These are phyloP conservation scores for Mortierella polycephala DNA, from an alignment of 371 early-diverging fungal genomes.

Conservation along the genomic window DNA sequence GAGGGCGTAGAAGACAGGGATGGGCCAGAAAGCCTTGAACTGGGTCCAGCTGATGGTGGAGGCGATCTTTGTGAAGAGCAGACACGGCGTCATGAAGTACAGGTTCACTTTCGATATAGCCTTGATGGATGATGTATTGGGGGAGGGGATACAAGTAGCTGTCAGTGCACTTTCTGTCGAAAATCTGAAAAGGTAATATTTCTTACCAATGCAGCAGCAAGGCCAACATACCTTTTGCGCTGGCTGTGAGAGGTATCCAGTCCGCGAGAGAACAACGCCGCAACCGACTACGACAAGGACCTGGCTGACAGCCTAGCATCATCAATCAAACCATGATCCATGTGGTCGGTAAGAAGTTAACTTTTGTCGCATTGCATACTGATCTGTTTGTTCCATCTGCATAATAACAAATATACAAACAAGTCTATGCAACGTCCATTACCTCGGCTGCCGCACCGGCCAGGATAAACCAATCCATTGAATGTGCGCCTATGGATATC, in stretches of 20 bases:
- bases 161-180: neutral
- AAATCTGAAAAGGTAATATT: neutral
- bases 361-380: no score
- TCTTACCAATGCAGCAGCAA: neutral
- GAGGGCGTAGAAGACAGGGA: slow-evolving; percentile 69
- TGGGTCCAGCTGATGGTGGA: slow-evolving; percentile 68
- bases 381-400: no score
- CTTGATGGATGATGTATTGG: slow-evolving; percentile 22
- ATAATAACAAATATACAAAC: no score
- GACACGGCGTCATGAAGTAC: slow-evolving; percentile 80
- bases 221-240: slow-evolving; percentile 64
- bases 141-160: neutral
- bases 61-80: slow-evolving; percentile 77
- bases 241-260: slow-evolving; percentile 61
- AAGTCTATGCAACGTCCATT: neutral
- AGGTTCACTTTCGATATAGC: slow-evolving; percentile 76
- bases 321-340: no score
- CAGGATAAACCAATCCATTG: slow-evolving; percentile 39
- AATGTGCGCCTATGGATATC: no score
- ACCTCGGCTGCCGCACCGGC: slow-evolving; percentile 44
- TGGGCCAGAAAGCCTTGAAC: slow-evolving; percentile 77
- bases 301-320: slow-evolving; percentile 65
- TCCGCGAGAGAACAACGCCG: slow-evolving; percentile 60
- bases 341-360: no score
- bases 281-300: slow-evolving; percentile 66